phyloP scores from a whole-genome alignment of 805 yeast genomes.

The Candida loeiensis region DNA sequence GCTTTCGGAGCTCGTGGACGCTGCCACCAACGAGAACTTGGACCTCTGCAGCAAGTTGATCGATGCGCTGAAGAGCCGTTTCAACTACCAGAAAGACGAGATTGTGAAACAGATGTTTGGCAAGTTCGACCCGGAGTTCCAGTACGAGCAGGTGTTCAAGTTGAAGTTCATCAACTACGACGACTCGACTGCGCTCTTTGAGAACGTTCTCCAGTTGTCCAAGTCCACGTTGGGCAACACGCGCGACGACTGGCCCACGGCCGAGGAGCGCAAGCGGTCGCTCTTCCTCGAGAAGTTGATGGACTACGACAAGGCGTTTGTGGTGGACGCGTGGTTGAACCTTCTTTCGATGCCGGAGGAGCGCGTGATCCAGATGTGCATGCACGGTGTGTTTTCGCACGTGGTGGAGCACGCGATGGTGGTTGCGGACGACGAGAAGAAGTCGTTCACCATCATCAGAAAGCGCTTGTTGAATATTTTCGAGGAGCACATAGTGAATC shows the following conservation, averaged over 20 bases:
- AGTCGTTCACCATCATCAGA: constrained; percentile 51
- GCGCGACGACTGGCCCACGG: constrained; percentile 87
- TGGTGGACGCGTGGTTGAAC: constrained; percentile 56
- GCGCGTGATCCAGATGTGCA: constrained; percentile 67
- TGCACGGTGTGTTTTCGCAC: constrained; percentile 88
- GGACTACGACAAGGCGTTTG: constrained; percentile 60
- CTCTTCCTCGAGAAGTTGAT: constrained; percentile 70
- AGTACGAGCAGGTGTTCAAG: constrained; percentile 9
- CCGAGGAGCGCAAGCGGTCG: constrained; percentile 80
- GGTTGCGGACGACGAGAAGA: constrained; percentile 43
- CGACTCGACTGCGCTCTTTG: constrained; percentile 51
- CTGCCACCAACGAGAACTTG: constrained; percentile 55
- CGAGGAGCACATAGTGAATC: constrained; percentile 48
- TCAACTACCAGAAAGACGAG: constrained; percentile 56
- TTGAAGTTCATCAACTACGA: constrained; percentile 23
- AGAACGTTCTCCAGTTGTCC: constrained; percentile 60
- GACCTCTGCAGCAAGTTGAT: constrained; percentile 66
- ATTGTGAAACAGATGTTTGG: constrained; percentile 46
- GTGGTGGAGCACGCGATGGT: constrained; percentile 64
- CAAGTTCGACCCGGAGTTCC: constrained; percentile 35
- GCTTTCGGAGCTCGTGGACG: constrained; percentile 50
- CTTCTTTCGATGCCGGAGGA: constrained; percentile 59
- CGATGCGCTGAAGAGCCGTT: constrained; percentile 58
- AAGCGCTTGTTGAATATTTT: constrained; percentile 67
- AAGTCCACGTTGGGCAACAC: constrained; percentile 78